Base-by-base conservation (phyloP, 805 yeast genomes). In the Jamesozyma gamospora region DNA sequence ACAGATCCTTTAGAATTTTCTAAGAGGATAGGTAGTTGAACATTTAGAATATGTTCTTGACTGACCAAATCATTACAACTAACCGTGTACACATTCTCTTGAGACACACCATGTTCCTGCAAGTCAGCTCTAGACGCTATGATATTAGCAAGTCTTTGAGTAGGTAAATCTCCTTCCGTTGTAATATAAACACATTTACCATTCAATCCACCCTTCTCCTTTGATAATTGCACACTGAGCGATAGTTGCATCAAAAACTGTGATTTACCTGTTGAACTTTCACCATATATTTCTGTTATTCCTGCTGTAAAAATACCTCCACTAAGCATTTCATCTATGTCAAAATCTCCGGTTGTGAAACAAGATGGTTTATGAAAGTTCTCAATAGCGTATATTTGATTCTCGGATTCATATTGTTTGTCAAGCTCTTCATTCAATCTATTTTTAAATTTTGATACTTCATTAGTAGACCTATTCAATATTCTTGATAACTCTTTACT, bases 241-340 rank as follows among this genome's bases (percentile, higher is more conserved):
- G 82, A 67, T 37, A 87, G 50, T 47, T 81, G 90, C 64, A 79
- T 69, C 19, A 82, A 62, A 4, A 88, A 61, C 48, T 88, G 94
- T 0, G 96, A 79, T 52, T 90, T 90, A 0, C 96, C 97, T 1
- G 82, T 71, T 0, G 94, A 83, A 37, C 94, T 77, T 19, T 80
- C 82, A 0, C 97, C 97, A 49, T 77, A 78, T 3, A 90, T 55
- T 62, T 88, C 97, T 0, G 87, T 78, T 2, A 82, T 55, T 18
- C 68, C 59, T 3, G 78, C 74, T 3, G 71, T 55, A 2, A 64
- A 69, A 4, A 81, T 64, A 0, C 88, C 90, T 3, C 79, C 80
- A 30, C 67, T 64, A 4, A 82, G 53, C 0, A 63, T 42, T 9
- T 47, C 51, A 51, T 82, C 88, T 1, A 82, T 45, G 4, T 45